phyloP scores from a whole-genome alignment of 2,329 filamentous ascomycete genomes.

The Colletotrichum horii region DNA sequence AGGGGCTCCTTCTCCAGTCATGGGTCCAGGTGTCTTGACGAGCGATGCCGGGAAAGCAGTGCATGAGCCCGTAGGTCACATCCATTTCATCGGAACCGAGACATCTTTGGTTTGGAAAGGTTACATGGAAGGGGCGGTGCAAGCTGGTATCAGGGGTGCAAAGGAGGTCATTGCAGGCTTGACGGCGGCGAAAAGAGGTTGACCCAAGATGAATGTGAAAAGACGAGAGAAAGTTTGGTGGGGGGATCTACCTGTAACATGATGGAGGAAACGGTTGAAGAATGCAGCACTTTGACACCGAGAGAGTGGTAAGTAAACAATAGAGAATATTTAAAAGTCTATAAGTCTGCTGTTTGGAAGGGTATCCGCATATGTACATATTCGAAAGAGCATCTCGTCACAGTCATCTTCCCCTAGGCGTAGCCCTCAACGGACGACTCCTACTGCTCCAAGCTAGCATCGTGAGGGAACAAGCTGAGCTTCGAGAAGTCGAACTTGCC shows the following conservation, averaged over 20 bases:
- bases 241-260: not conserved
- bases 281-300: fast-evolving
- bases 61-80: not conserved
- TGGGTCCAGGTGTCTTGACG: not conserved
- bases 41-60: not conserved
- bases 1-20: not conserved
- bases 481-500: not conserved
- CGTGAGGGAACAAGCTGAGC: conserved; percentile 9
- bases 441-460: not conserved
- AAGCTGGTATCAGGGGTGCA: not conserved
- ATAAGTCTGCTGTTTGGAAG: not conserved
- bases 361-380: not conserved
- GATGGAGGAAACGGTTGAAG: not conserved
- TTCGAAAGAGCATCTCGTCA: not conserved
- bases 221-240: fast-evolving
- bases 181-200: no score
- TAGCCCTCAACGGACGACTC: not conserved
- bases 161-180: not conserved
- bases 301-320: not conserved
- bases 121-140: not conserved
- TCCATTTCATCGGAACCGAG: not conserved
- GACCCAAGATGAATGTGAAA: not conserved
- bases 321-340: not conserved
- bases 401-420: not conserved
- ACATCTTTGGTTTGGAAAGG: not conserved